These are phyloP conservation scores for Phytophthora lateralis DNA, from an alignment of 352 stramenopile genomes.

Conservation along the genomic window DNA sequence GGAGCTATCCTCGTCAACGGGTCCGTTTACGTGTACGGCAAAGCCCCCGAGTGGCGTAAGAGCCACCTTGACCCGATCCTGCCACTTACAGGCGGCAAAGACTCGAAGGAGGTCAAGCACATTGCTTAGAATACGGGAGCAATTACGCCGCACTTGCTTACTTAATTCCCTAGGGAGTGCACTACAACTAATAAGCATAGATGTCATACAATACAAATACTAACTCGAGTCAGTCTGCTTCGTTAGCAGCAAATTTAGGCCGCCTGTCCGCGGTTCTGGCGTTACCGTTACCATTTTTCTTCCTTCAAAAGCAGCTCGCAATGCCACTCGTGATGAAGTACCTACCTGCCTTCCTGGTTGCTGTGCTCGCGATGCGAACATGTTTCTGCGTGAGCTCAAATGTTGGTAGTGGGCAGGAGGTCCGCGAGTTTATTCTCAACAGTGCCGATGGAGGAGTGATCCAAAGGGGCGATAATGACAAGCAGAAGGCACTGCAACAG, in stretches of 20 bases:
- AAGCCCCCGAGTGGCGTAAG: conserved; percentile 49
- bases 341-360: neutral
- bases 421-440: conserved; percentile 23
- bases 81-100: conserved; percentile 17
- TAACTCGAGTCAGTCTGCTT: no score
- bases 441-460: conserved; percentile 6
- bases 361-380: conserved; percentile 3
- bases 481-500: neutral
- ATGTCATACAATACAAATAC: conserved; percentile 22
- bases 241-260: neutral
- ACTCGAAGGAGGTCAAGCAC: conserved; percentile 26
- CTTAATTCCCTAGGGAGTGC: no score
- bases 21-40: conserved; percentile 82
- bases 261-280: neutral
- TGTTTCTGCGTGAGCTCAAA: conserved; percentile 6
- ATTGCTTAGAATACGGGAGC: conserved; percentile 21
- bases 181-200: conserved; percentile 16
- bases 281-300: neutral
- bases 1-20: conserved; percentile 80
- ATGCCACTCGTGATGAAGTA: conserved; percentile 7
- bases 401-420: neutral
- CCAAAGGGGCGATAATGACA: neutral
- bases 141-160: conserved; percentile 7
- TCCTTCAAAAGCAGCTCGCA: neutral
- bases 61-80: conserved; percentile 24